Percentiles rank a stretch among this genome's conserved stretches.
Conservation (phyloP, 2,329 filamentous ascomycete species). For the Aaosphaeria pasadenensis region DNA sequence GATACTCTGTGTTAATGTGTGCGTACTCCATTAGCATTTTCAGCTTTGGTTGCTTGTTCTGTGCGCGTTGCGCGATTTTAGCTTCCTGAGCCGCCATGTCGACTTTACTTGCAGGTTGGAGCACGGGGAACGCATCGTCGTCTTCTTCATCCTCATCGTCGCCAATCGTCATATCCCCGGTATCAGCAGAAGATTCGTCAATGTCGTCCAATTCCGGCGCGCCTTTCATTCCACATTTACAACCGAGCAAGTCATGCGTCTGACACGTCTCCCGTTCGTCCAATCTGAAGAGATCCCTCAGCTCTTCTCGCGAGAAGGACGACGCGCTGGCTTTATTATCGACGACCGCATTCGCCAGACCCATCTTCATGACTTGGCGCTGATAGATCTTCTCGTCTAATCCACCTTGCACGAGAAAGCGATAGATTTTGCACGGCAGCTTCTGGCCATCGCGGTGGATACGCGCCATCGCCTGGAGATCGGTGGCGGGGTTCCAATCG, state of each 20-base stretch:
- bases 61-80: constrained; percentile 30
- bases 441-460: constrained; percentile 73
- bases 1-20: constrained; percentile 46
- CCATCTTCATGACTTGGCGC: constrained; percentile 67
- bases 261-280: constrained; percentile 60
- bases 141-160: constrained; percentile 18
- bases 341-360: constrained; percentile 68
- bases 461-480: constrained; percentile 71
- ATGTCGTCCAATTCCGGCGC: constrained; percentile 6
- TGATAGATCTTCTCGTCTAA: constrained; percentile 76
- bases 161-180: constrained; percentile 1
- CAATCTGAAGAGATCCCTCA: constrained; percentile 65
- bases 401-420: constrained; percentile 64
- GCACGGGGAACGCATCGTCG: constrained; percentile 20
- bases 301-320: constrained; percentile 64
- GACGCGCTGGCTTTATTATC: constrained; percentile 60
- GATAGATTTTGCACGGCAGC: constrained; percentile 65
- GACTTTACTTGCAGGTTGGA: constrained; percentile 42
- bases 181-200: no score
- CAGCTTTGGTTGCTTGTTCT: constrained; percentile 42
- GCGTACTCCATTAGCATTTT: constrained; percentile 54
- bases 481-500: constrained; percentile 74
- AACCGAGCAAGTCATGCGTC: constrained; percentile 66
- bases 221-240: constrained; percentile 59
- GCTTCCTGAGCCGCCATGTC: constrained; percentile 47